A percentile compares a stretch with the other conserved stretches of the same genome.
phyloP scores from a whole-genome alignment of 2,329 filamentous ascomycete genomes.

The Parastagonospora avenae region DNA sequence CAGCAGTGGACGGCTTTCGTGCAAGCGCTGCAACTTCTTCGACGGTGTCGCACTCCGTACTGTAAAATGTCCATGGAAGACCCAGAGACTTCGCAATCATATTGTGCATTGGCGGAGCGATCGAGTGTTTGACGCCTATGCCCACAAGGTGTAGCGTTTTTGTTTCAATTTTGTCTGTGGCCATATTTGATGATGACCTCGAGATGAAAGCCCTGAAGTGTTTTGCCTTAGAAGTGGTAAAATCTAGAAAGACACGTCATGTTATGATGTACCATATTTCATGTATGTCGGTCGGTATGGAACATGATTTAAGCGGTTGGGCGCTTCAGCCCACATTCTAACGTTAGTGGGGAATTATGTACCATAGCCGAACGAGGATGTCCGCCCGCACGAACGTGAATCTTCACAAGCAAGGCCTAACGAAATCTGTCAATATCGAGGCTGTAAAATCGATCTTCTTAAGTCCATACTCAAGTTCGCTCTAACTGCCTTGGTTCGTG shows the following conservation, averaged over 20 bases:
- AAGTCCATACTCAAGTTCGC: too few relatives aligned
- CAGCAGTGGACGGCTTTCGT: constrained; percentile 2
- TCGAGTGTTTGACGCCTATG: constrained; percentile 8
- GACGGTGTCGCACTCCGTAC: constrained; percentile 5
- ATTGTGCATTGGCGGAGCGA: constrained; percentile 10
- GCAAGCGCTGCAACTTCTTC: constrained; percentile 2
- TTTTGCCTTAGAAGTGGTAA: not conserved
- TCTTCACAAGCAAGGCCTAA: too few relatives aligned
- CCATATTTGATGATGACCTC: not conserved
- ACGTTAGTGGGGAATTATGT: not conserved
- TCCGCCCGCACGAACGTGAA: too few relatives aligned
- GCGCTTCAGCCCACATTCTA: not conserved
- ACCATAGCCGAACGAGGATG: too few relatives aligned
- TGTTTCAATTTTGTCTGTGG: not conserved
- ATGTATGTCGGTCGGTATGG: not conserved
- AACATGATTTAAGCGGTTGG: not conserved
- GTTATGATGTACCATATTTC: not conserved
- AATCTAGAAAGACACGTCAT: not conserved
- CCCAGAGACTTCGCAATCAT: constrained; percentile 2
- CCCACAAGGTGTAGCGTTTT: constrained; percentile 6
- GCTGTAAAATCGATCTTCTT: too few relatives aligned
- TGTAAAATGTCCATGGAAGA: constrained; percentile 8
- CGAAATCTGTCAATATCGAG: too few relatives aligned
- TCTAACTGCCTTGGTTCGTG: too few relatives aligned
- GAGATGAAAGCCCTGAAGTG: too few relatives aligned